Percentiles rank a stretch among this genome's conserved stretches.
Evolutionary conservation across 2,329 filamentous ascomycete genomes (phyloP).

Genomic region (Neonectria hederae): DNA sequence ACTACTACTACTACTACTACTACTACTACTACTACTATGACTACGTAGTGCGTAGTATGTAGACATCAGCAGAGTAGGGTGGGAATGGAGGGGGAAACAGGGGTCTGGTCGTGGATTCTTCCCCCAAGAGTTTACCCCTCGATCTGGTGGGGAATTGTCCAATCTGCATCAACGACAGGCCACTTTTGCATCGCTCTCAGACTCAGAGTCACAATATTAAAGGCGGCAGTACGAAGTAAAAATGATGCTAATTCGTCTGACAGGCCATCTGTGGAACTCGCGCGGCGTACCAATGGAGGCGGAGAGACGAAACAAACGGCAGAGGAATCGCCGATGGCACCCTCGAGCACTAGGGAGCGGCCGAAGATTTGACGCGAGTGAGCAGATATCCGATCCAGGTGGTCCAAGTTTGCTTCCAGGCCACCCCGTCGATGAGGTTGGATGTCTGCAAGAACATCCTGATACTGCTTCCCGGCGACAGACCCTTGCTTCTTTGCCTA

Average conservation of each 20-base stretch:
- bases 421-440: constrained; percentile 29
- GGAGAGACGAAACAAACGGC: constrained; percentile 5
- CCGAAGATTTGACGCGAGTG: constrained; percentile 23
- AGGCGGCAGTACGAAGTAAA: constrained; percentile 32
- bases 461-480: constrained; percentile 18
- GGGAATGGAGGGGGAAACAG: constrained; percentile 19
- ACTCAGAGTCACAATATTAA: constrained; percentile 12
- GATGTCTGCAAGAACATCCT: constrained; percentile 33
- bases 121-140: constrained; percentile 33
- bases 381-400: constrained; percentile 30
- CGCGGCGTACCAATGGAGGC: constrained; percentile 17
- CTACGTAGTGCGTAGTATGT: no score
- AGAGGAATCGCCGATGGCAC: constrained; percentile 18
- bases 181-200: constrained; percentile 34
- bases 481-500: constrained; percentile 16
- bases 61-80: constrained; percentile 17
- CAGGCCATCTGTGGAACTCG: constrained; percentile 14
- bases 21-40: no score
- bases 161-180: constrained; percentile 40
- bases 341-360: constrained; percentile 18
- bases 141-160: constrained; percentile 43
- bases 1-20: no score
- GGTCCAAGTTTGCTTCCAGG: constrained; percentile 27
- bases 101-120: constrained; percentile 16
- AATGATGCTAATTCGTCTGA: constrained; percentile 10